These are phyloP conservation scores for Meredithiella fracta DNA, from an alignment of 2,329 filamentous ascomycete genomes.

Conservation along the genomic window DNA sequence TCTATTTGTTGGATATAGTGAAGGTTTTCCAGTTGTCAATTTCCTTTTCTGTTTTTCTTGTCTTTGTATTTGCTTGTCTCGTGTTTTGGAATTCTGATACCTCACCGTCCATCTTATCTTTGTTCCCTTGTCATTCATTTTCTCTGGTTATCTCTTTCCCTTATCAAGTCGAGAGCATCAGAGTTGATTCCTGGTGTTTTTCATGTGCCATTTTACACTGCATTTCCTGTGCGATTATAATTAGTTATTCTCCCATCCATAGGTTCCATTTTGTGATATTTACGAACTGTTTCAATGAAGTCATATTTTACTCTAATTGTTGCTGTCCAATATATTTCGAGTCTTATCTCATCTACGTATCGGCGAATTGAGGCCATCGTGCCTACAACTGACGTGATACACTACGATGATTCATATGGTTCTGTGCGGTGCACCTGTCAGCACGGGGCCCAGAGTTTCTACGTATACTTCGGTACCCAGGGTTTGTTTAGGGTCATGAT, in stretches of 20 bases:
- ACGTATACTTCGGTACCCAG: not conserved
- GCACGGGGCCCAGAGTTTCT: not conserved
- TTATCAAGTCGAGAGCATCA: too few relatives aligned
- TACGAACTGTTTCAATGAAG: not conserved
- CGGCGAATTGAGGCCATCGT: constrained; percentile 3
- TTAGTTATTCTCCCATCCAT: not conserved
- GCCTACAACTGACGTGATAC: not conserved
- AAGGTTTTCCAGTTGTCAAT: too few relatives aligned
- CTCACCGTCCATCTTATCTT: too few relatives aligned
- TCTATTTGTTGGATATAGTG: too few relatives aligned
- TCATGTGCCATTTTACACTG: not conserved
- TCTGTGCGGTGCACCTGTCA: not conserved
- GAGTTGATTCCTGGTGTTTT: too few relatives aligned
- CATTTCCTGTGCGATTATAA: not conserved
- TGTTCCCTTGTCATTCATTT: not conserved
- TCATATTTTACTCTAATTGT: not conserved
- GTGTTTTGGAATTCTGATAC: not conserved
- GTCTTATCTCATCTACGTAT: constrained; percentile 1
- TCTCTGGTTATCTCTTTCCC: not conserved
- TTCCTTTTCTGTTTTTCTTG: too few relatives aligned
- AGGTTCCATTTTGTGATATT: constrained; percentile 9
- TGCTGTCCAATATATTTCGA: not conserved
- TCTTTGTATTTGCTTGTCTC: not conserved
- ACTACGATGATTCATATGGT: not conserved
- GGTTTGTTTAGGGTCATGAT: not conserved